Base-by-base conservation (phyloP, 1,139 yeast species). In the Scheffersomyces insectosa region DNA sequence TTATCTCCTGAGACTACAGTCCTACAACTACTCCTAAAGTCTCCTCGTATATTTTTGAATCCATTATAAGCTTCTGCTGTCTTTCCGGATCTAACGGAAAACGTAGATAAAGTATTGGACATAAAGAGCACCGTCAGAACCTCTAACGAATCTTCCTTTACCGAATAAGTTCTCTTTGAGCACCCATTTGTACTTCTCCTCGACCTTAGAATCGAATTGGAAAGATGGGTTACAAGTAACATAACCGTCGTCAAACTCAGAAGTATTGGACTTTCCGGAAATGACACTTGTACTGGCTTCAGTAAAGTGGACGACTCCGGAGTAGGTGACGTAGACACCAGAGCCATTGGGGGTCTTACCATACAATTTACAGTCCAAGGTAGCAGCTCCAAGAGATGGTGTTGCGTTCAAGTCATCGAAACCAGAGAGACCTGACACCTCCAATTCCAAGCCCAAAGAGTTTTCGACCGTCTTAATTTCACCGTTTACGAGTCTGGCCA, bases 141-240 rank as follows among this genome's bases (percentile, higher is more conserved):
- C 76, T 57, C 81, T 71, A 33, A 74, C 56, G 51, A 80, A 79
- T 49, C 83, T 68, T 33, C 85, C 85, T 56, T 72, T 76, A 32
- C 83, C 85, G 33, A 77, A 37, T 40, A 79, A 65, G 46, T 68
- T 74, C 51, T 72, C 72, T 38, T 61, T 57, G 36, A 63, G 50
- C 12, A 72, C 70, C 85, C 85, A 80, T 42, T 64, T 54, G 58
- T 69, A 75, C 52, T 70, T 72, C 8, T 61, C 68, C 39, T 66
- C 75, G 33, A 66, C 68, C 8, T 56, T 55, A 13, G 64, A 66
- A 49, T 71, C 79, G 33, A 78, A 56, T 37, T 50, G 51, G 47
- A 78, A 64, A n/a, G 49, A 55, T 28, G 83, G 81, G 55, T 66
- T 73, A 51, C 65, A 65, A 14, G 80, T 71, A 42, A 79, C 66